Evolutionary conservation across 202 grass and related monocot genomes (phyloP), one percentile per base, ranked within the genome.

Genomic region (Miscanthus sacchariflorus): DNA sequence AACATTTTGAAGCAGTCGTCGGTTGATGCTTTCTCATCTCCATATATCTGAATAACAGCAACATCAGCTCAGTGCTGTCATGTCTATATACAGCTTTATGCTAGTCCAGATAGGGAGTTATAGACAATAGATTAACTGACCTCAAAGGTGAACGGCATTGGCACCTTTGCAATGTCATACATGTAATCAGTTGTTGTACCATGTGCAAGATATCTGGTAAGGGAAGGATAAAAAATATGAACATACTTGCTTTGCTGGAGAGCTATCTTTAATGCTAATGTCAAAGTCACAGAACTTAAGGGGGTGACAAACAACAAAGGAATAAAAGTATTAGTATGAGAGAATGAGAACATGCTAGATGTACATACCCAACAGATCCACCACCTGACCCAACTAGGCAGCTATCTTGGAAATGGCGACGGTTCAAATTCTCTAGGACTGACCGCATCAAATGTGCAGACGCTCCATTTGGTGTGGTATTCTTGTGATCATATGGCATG

Each of bases 401-500:
- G 88, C 92, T 93, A 77, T 92, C 93, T 87, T 99, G 83, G 84
- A 96, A 99, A 77, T 96, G 91, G 45, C 83, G 91, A 67, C 66
- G 92, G 76, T 99, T 99, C 91, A 99, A 82, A 82, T 92, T 94
- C 78, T 92, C 84, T 64, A 99, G 85, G 84, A 99, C 70, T 58
- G 93, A 95, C 79, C 88, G 89, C 97, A 99, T 99, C 83, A 91
- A 90, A 79, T 90, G 86, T 23, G 91, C 90, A 75, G 91, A 70
- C 0, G 77, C 87, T 67, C 97, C 97, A 76, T 79, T 74, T 70
- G 97, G 97, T 68, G 94, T 96, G 43, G 89, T 89, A 92, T 96
- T 96, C 83, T 96, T 99, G 89, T 99, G 97, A 91, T 99, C 97
- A 87, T 99, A 99, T 77, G 97, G 94, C 97, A 96, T 95, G 89